Evolutionary conservation across 2,329 filamentous ascomycete species (phyloP), one percentile per base, ranked within the genome.

Genomic region (Scedosporium minutisporum): DNA sequence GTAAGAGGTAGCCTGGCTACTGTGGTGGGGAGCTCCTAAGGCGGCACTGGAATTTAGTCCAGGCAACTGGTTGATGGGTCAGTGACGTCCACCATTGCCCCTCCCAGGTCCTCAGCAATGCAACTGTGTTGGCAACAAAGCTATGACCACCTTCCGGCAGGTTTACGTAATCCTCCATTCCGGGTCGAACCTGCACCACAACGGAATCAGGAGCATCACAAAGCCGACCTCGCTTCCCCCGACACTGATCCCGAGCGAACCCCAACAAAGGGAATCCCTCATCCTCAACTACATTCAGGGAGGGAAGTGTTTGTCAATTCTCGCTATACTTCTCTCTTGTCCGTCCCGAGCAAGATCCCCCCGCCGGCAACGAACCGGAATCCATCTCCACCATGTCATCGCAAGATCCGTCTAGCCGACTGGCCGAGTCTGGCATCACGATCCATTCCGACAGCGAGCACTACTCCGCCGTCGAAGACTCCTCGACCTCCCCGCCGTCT

Each of bases 371-470:
- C 10, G 9, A 38, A 10, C 33, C 33, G 33, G 12, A 38, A 38
- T 38, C 33, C 27, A n/a, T 58, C 18, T 23, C 10, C 23, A 44
- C 48, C 38, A 65, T 65, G 63, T 58, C 65, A 10, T 51, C 65
- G 27, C 66, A 68, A 58, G 65, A 79, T 41, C 67, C 68, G 29
- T 69, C 71, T 63, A 78, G 83, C 69, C 80, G 82, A 67, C 82
- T 92, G 71, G 81, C 87, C 73, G 86, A 88, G 73, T 91, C 88
- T 63, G 85, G 86, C 75, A 80, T 91, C 71, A 93, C 89, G 61
- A 89, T 93, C 70, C 46, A 57, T 25, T 92, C 90, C 60, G 90
- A 95, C 79, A 91, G 87, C 79, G 90, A 93, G 76, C 88, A 88
- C 74, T 93, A 95, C 76, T 88, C 87, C 61, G 86, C 88, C 65